Evolutionary conservation across 108 stramenopile genomes (phyloP).

Genomic region (Mayamaea pseudoterrestris): DNA sequence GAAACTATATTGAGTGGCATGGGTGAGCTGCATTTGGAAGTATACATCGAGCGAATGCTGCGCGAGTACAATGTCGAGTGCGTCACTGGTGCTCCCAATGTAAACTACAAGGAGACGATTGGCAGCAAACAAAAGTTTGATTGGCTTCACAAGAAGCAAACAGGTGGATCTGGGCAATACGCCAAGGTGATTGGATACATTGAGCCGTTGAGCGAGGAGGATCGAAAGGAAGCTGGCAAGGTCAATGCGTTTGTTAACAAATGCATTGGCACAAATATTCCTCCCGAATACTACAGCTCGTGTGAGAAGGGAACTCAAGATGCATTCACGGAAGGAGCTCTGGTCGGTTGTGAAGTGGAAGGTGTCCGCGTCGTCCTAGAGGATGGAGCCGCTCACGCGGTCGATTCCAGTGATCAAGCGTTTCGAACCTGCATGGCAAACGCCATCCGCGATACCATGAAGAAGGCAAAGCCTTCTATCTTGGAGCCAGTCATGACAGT

Average conservation of each 20-base stretch:
- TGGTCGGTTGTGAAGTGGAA: constrained; percentile 89
- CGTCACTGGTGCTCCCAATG: constrained; percentile 87
- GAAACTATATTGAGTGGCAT: constrained; percentile 98
- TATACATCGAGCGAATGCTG: constrained; percentile 97
- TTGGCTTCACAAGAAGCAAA: constrained; percentile 99
- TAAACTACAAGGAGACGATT: constrained; percentile 99
- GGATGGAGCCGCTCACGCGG: constrained; percentile 93
- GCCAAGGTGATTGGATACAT: constrained; percentile 94
- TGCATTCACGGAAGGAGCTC: constrained; percentile 81
- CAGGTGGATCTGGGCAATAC: constrained; percentile 97
- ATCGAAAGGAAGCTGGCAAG: constrained; percentile 54
- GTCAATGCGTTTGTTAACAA: constrained; percentile 83
- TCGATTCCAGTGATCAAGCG: constrained; percentile 97
- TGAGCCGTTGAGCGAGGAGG: constrained; percentile 87
- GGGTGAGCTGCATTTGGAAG: constrained; percentile 99
- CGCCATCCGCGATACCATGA: constrained; percentile 89
- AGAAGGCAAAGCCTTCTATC: constrained; percentile 67
- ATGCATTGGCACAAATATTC: constrained; percentile 93
- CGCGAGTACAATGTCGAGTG: constrained; percentile 94
- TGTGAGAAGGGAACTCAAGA: constrained; percentile 93
- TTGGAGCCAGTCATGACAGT: constrained; percentile 96
- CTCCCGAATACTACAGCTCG: constrained; percentile 92
- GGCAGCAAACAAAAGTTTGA: constrained; percentile 70
- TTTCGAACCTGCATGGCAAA: constrained; percentile 91
- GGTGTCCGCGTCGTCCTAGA: constrained; percentile 86